A percentile compares a stretch with the other conserved stretches of the same genome.
Evolutionary conservation across 331 rosid genomes (phyloP).

Genomic region (Prunus yedoensis): DNA sequence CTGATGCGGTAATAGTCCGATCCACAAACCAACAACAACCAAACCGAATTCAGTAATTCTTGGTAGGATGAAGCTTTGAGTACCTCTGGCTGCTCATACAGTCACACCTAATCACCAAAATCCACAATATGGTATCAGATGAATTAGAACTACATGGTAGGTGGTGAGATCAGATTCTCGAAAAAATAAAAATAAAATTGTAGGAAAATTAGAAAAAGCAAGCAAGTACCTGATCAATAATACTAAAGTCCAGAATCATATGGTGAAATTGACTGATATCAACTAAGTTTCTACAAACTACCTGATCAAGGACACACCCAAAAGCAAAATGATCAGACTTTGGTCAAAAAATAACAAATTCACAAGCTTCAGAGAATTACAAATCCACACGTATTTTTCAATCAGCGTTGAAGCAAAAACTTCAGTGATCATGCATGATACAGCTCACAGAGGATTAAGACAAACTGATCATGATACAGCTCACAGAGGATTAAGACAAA

Average conservation of each 20-base stretch:
- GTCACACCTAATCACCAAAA: conserved; percentile 30
- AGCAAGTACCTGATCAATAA: conserved; percentile 39
- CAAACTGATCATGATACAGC: not conserved
- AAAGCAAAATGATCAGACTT: not conserved
- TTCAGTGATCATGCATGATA: conserved; percentile 2
- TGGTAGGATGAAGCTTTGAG: conserved; percentile 14
- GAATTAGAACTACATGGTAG: conserved; percentile 9
- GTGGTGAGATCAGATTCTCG: conserved; percentile 1
- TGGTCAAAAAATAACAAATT: conserved; percentile 14
- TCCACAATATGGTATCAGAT: conserved; percentile 36
- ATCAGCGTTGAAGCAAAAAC: conserved; percentile 13
- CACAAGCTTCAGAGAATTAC: conserved; percentile 23
- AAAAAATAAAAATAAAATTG: not conserved
- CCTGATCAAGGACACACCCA: conserved; percentile 44
- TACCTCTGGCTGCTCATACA: conserved; percentile 28
- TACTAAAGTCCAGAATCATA: conserved; percentile 26
- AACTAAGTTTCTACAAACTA: conserved; percentile 30
- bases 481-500: conserved; percentile 14
- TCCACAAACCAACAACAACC: not conserved
- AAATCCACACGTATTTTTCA: conserved; percentile 7
- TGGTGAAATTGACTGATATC: conserved; percentile 22
- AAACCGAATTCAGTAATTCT: conserved; percentile 33
- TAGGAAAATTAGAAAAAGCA: conserved; percentile 25
- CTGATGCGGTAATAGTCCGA: conserved; percentile 10
- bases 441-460: conserved; percentile 12